Evolutionary conservation across 2,329 filamentous ascomycete species (phyloP).

Genomic region (Epichloe glyceriae): DNA sequence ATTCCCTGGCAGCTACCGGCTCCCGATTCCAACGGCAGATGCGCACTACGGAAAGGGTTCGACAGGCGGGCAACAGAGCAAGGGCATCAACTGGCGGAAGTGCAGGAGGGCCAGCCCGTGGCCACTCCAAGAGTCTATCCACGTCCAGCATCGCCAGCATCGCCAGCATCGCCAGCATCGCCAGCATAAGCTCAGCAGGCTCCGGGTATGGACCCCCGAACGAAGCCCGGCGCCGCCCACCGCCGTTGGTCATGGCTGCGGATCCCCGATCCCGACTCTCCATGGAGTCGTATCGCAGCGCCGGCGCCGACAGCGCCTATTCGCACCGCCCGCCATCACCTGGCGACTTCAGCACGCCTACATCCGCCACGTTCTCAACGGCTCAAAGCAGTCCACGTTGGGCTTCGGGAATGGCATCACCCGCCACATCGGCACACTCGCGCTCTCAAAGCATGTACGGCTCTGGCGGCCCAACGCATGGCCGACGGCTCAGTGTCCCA

Average conservation of each 20-base stretch:
- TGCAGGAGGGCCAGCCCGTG: slow-evolving; percentile 55
- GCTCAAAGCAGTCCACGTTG: slow-evolving; percentile 67
- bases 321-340: slow-evolving; percentile 53
- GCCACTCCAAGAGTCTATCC: slow-evolving; percentile 76
- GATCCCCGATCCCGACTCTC: slow-evolving; percentile 56
- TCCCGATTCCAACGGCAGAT: slow-evolving; percentile 89
- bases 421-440: slow-evolving; percentile 54
- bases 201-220: slow-evolving; percentile 56
- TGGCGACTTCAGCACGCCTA: slow-evolving; percentile 68
- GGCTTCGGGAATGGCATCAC: slow-evolving; percentile 56
- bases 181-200: slow-evolving; percentile 52
- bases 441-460: slow-evolving; percentile 61
- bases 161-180: slow-evolving; percentile 64
- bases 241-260: slow-evolving; percentile 69
- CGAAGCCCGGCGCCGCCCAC: slow-evolving; percentile 59
- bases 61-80: slow-evolving; percentile 58
- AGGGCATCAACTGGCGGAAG: slow-evolving; percentile 68
- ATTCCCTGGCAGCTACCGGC: slow-evolving; percentile 84
- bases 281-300: slow-evolving; percentile 55
- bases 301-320: slow-evolving; percentile 50
- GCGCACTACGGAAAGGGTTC: slow-evolving; percentile 63
- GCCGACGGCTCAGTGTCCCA: slow-evolving; percentile 70
- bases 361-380: slow-evolving; percentile 69
- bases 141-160: slow-evolving; percentile 76
- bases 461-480: slow-evolving; percentile 49